A percentile compares a stretch with the other conserved stretches of the same genome.
Conservation (phyloP, 352 stramenopile genomes). For the Globisporangium spiculum region DNA sequence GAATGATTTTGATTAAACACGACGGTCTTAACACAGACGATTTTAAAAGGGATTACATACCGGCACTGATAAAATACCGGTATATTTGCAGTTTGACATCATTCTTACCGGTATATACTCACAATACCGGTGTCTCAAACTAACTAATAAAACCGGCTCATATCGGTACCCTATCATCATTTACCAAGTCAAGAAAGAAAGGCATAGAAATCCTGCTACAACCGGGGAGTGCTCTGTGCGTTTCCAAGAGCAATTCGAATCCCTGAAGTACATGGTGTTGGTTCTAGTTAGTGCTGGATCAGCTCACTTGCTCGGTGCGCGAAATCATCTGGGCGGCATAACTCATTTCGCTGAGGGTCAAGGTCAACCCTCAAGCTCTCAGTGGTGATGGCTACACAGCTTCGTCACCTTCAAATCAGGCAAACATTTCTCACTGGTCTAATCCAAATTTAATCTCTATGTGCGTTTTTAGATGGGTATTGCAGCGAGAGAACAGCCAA, state of each 20-base stretch:
- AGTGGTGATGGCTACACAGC: neutral
- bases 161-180: too few species aligned
- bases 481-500: neutral
- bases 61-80: too few species aligned
- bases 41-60: too few species aligned
- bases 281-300: neutral
- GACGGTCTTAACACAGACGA: too few species aligned
- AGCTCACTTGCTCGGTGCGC: neutral
- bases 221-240: neutral
- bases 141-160: too few species aligned
- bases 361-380: neutral
- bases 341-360: neutral
- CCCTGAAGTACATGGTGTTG: neutral
- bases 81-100: too few species aligned
- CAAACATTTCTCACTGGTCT: too few species aligned
- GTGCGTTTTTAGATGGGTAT: neutral
- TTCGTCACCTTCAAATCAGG: neutral
- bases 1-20: too few species aligned
- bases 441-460: neutral
- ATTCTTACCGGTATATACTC: too few species aligned
- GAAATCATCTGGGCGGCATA: neutral
- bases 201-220: neutral
- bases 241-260: neutral
- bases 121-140: too few species aligned
- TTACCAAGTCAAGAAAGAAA: neutral